Evolutionary conservation across 352 stramenopile species (phyloP).

Genomic region (Phytopythium litorale): DNA sequence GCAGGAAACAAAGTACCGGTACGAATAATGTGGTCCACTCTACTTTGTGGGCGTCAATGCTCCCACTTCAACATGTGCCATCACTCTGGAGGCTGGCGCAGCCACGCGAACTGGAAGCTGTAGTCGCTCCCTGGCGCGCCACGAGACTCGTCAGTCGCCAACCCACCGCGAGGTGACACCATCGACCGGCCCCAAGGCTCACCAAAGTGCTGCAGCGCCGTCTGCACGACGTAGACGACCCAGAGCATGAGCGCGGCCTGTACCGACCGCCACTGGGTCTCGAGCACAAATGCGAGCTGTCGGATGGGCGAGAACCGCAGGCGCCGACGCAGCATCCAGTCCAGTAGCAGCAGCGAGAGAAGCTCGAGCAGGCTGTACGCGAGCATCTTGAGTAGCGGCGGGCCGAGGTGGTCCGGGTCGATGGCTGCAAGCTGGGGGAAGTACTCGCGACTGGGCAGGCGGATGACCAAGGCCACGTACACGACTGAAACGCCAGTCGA

Average conservation of each 20-base stretch:
- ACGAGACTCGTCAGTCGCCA: too few species aligned
- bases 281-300: conserved; percentile 21
- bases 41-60: too few species aligned
- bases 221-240: conserved; percentile 19
- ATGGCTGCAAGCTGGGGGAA: conserved; percentile 24
- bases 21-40: too few species aligned
- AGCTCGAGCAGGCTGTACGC: conserved; percentile 13
- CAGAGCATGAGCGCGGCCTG: conserved; percentile 21
- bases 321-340: conserved; percentile 11
- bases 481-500: conserved; percentile 11
- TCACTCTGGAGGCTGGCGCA: not conserved
- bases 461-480: conserved; percentile 1
- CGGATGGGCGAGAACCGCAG: conserved; percentile 16
- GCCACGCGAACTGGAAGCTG: not conserved
- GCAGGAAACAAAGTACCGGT: too few species aligned
- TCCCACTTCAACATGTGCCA: not conserved
- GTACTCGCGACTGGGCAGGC: conserved; percentile 24
- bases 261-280: conserved; percentile 17
- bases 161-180: too few species aligned
- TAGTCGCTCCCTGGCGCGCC: not conserved
- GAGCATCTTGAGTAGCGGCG: conserved; percentile 7
- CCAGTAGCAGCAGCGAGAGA: conserved; percentile 12
- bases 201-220: conserved; percentile 16
- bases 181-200: not conserved
- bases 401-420: conserved; percentile 6